Percentiles rank a stretch among this genome's conserved stretches.
Evolutionary conservation across 78 protist species (phyloP).

Genomic region (Emiliania huxleyi): DNA sequence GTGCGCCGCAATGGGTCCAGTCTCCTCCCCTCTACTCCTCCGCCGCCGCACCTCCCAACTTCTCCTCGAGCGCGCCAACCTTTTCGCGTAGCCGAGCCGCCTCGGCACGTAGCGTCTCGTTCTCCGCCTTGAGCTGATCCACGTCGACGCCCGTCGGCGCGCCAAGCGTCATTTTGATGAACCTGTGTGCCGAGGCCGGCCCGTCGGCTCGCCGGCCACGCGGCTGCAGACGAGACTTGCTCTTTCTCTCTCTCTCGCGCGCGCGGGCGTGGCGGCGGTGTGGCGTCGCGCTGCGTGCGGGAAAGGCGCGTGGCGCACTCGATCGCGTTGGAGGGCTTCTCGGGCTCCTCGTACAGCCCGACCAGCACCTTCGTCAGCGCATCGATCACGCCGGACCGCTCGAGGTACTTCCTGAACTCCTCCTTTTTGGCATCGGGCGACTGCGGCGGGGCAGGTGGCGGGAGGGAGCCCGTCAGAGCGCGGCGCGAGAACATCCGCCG

Average conservation of each 20-base stretch:
- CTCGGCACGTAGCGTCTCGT: conserved; percentile 40
- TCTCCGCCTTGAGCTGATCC: conserved; percentile 54
- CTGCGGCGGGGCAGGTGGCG: too few species aligned
- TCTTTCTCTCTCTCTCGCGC: too few species aligned
- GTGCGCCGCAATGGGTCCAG: too few species aligned
- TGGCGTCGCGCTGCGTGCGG: neutral
- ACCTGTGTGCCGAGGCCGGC: neutral
- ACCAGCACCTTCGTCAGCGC: conserved; percentile 73
- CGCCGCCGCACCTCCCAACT: too few species aligned
- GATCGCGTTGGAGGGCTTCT: conserved; percentile 72
- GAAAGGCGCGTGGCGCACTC: conserved; percentile 28
- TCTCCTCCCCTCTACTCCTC: too few species aligned
- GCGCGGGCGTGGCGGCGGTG: neutral
- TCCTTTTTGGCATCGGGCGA: conserved; percentile 67
- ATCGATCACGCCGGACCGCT: conserved; percentile 72
- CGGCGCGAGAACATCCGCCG: too few species aligned
- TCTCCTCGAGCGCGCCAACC: too few species aligned
- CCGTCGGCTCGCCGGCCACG: neutral
- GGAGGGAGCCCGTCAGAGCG: too few species aligned
- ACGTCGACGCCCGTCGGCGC: conserved; percentile 53
- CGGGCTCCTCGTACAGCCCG: conserved; percentile 80
- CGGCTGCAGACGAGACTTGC: too few species aligned
- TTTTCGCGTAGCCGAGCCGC: too few species aligned
- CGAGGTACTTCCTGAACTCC: conserved; percentile 76
- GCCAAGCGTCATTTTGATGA: conserved; percentile 61